Base-by-base conservation (phyloP, 192 early-diverging fungal species). In the Coemansia sp. region DNA sequence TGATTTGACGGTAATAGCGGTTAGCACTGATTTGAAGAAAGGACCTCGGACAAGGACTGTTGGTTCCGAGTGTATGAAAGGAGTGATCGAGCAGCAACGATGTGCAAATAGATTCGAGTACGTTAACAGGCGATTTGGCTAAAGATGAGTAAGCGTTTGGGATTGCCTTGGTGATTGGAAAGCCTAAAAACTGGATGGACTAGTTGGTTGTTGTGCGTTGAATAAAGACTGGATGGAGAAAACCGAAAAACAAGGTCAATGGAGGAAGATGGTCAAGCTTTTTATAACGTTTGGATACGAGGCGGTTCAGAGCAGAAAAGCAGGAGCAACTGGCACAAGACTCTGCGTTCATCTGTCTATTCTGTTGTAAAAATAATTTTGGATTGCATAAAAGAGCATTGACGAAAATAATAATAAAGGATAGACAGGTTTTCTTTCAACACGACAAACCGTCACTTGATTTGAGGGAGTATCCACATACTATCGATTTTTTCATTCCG, bases 381-480 rank as follows among this genome's bases (percentile, higher is more conserved):
- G 22, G 45, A 48, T 48, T 48, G 45, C 45, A 7, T 48, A 23
- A 48, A 25, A 22, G 23, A 48, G 45, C 23, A 48, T 8, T 25
- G 45, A 48, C 22, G 25, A 25, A 25, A 27, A 22, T 9, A 30
- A 54, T 20, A 54, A 54, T 54, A 30, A 33, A 54, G 29, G 52
- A 54, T 54, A 54, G 28, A 54, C 52, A 30, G 52, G 52, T n/a
- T 54, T 28, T 30, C 30, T 25, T 15, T 48, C 19, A 33, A 29
- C 52, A 33, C 30, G 14, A 33, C 8, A 29, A 54, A 54, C 28
- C 27, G 52, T 33, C 52, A 17, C 52, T 31, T 31, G 17, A 29
- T 33, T 27, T 48, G 17, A 54, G 30, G 27, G 52, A 33, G 52
- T 54, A 54, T 54, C 52, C 52, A 30, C n/a, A n/a, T n/a, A n/a